phyloP scores from a whole-genome alignment of 352 stramenopile species.

The Halophytophthora batemanensis region DNA sequence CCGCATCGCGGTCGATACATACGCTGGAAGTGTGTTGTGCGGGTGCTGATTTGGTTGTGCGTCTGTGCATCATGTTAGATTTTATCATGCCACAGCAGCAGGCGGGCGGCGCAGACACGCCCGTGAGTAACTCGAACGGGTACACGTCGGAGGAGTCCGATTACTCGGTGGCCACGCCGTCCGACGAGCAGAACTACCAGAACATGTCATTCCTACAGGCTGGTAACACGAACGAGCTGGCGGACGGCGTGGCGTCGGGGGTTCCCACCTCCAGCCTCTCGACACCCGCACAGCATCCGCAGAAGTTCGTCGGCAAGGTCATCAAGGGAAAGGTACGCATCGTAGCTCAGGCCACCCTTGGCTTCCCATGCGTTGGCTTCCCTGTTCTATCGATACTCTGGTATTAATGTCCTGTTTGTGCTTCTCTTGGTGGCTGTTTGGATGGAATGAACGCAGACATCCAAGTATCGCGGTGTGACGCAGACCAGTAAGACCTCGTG shows the following conservation, averaged over 20 bases:
- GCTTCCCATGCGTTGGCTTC: conserved; percentile 5
- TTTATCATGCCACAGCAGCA: conserved; percentile 36
- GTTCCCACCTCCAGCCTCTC: conserved; percentile 44
- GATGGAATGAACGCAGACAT: conserved; percentile 40
- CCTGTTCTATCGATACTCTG: conserved; percentile 1
- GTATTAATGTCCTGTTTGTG: conserved; percentile 10
- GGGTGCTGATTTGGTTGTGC: not conserved
- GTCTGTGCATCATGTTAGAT: conserved; percentile 21
- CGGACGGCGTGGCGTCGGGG: conserved; percentile 45
- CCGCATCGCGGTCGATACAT: no score
- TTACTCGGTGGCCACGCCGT: conserved; percentile 64
- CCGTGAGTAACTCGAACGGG: conserved; percentile 60
- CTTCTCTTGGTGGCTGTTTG: conserved; percentile 3
- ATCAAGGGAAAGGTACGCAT: conserved; percentile 73
- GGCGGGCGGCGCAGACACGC: conserved; percentile 36
- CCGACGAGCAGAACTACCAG: conserved; percentile 73
- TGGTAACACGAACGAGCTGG: conserved; percentile 56
- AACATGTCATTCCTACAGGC: conserved; percentile 70
- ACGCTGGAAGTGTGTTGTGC: not conserved
- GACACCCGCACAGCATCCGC: conserved; percentile 38
- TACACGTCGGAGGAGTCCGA: conserved; percentile 86
- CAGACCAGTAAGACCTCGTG: conserved; percentile 86
- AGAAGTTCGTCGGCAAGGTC: conserved; percentile 67
- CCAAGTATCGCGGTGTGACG: conserved; percentile 83
- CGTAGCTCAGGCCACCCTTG: conserved; percentile 1